These are phyloP conservation scores for Citrus trifoliata DNA, from an alignment of 345 rosid species.

Conservation along the genomic window DNA sequence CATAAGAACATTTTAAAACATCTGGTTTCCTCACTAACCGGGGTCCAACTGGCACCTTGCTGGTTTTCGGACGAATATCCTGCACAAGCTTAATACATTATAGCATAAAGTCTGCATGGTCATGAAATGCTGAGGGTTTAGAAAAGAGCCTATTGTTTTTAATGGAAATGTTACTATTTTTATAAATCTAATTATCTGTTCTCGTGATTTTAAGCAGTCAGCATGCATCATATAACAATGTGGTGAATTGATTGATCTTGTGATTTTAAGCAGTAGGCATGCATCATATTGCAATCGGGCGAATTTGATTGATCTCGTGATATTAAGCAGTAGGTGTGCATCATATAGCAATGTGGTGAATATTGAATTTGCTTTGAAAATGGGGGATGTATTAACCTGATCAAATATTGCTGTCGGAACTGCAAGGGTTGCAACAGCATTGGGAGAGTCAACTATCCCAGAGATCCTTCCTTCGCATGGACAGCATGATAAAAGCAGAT, in stretches of 20 bases:
- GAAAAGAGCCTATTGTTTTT: no score
- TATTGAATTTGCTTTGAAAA: not conserved
- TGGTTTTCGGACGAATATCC: constrained; percentile 77
- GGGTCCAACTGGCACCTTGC: constrained; percentile 65
- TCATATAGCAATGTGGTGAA: not conserved
- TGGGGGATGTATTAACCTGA: constrained; percentile 35
- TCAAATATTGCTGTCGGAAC: constrained; percentile 78
- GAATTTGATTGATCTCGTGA: no score
- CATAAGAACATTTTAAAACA: constrained; percentile 66
- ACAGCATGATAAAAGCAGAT: constrained; percentile 84
- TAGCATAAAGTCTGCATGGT: not conserved
- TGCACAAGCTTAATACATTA: constrained; percentile 20
- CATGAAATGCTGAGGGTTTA: not conserved
- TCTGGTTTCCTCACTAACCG: constrained; percentile 61
- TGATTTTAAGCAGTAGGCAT: no score
- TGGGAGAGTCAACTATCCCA: constrained; percentile 87
- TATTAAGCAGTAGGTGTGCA: no score
- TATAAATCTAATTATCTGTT: no score
- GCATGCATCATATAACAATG: no score
- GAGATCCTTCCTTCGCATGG: constrained; percentile 96
- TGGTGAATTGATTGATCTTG: no score
- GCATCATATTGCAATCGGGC: fast-evolving
- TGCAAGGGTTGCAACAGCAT: constrained; percentile 89
- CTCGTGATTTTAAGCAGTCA: no score
- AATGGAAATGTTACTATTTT: no score